phyloP scores from a whole-genome alignment of 1,284 basidiomycete genomes.

The Pseudozyma thailandica region DNA sequence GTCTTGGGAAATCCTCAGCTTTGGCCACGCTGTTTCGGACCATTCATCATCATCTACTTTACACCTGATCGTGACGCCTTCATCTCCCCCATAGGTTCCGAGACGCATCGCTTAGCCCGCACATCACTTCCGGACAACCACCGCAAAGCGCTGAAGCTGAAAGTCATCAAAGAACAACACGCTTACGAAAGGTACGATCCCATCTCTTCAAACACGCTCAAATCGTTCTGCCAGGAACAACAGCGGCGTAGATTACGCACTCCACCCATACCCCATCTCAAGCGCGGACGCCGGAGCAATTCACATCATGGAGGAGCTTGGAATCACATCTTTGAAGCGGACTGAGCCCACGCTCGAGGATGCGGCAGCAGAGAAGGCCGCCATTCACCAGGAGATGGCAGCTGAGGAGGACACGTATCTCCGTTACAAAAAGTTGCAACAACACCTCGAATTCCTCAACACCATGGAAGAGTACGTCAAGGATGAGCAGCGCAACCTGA shows the following conservation, averaged over 20 bases:
- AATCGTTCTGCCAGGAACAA: too few relatives aligned
- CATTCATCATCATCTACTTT: background rate
- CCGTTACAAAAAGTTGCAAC: constrained; percentile 67
- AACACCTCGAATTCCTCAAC: constrained; percentile 67
- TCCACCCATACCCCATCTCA: too few relatives aligned
- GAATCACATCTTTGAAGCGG: constrained; percentile 52
- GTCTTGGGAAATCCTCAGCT: constrained; percentile 25
- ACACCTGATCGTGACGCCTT: too few relatives aligned
- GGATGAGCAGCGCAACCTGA: constrained; percentile 97
- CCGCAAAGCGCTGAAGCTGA: too few relatives aligned
- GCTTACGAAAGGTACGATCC: too few relatives aligned
- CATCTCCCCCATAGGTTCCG: too few relatives aligned
- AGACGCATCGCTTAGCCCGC: too few relatives aligned
- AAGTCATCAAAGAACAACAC: too few relatives aligned
- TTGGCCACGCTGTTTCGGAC: constrained; percentile 14
- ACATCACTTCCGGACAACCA: too few relatives aligned
- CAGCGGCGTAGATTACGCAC: too few relatives aligned
- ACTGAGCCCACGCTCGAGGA: constrained; percentile 59
- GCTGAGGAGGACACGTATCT: constrained; percentile 64
- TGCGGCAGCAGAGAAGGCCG: constrained; percentile 59
- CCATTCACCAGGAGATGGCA: constrained; percentile 56
- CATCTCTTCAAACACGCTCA: background rate
- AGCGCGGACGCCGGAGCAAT: background rate
- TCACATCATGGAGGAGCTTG: constrained; percentile 63
- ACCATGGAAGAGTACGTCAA: constrained; percentile 83